Base-by-base conservation (phyloP, 768 basidiomycete genomes). In the Serendipita vermifera region DNA sequence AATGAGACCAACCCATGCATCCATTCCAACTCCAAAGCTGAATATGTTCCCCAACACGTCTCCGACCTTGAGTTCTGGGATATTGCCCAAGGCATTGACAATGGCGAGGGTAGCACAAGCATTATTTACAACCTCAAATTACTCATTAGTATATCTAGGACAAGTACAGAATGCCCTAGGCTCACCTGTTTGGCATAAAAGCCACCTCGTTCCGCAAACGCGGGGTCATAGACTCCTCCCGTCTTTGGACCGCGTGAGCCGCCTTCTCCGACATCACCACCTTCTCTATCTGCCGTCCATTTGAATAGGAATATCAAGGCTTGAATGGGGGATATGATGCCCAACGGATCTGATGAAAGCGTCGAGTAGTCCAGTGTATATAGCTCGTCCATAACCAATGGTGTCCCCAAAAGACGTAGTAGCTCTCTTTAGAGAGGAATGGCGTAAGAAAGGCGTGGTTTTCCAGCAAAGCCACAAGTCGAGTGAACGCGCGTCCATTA, bases 301-400 rank as follows among this genome's bases (percentile, higher is more conserved):
- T 97, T 96, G 77, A 98, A 98, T 41, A 98, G 75, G 67, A 98
- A 97, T 58, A 98, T 85, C 26, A 98, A 73, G 1, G 94, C 92
- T 61, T 87, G 85, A 2, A 97, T 71, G 40, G 93, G 93, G 63
- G 87, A 78, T 17, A 93, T 70, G 5, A 31, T 27, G 17, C n/a
- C n/a, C 22, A 51, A 31, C 20, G 46, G 46, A 9, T 51, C 46
- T 9, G 79, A 73, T 39, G 80, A 77, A 24, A 96, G 71, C 2
- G 83, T 78, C 20, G 81, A 82, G 0, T 82, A 64, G 60, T 93
- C 90, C 46, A 93, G 77, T 13, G 87, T 86, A 65, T 87, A 91
- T 14, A 93, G 72, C 67, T 93, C 90, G 64, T 91, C 88, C 15
- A 93, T 87, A 59, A 90, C 81, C 27, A 90, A 73, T n/a, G 88